phyloP scores from a whole-genome alignment of 192 early-diverging fungal species.

The Entomortierella parvispora region DNA sequence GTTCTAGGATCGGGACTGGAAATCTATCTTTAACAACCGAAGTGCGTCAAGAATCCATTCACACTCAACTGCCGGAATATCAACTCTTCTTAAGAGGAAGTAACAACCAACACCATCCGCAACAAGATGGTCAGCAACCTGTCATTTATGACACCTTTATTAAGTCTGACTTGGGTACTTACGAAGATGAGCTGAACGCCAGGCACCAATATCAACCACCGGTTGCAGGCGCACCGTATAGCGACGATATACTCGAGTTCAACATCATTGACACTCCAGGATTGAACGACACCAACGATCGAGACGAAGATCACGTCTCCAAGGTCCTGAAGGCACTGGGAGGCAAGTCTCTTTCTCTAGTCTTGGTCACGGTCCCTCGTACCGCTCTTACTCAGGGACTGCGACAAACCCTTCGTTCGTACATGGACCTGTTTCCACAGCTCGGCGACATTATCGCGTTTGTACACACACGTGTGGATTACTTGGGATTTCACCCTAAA shows the following conservation, averaged over 20 bases:
- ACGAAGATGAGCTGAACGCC: conserved; percentile 1
- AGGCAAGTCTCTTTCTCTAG: conserved; percentile 5
- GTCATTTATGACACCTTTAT: conserved; percentile 5
- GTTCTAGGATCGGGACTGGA: conserved; percentile 1
- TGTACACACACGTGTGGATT: too few relatives aligned
- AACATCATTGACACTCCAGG: conserved; percentile 27
- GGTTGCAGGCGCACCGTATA: not conserved
- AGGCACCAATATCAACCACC: not conserved
- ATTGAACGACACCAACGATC: conserved; percentile 14
- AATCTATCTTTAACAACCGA: not conserved
- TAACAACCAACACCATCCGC: not conserved
- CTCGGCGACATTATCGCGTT: too few relatives aligned
- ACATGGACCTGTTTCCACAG: too few relatives aligned
- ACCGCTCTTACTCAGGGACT: too few relatives aligned
- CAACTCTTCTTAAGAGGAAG: not conserved
- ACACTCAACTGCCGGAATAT: conserved; percentile 7
- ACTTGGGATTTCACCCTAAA: too few relatives aligned
- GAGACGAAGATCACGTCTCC: conserved; percentile 10
- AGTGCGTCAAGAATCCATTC: not conserved
- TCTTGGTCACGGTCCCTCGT: too few relatives aligned
- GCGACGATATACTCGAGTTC: not conserved
- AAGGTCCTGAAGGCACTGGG: conserved; percentile 3
- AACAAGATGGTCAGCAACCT: not conserved
- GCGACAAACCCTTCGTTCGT: too few relatives aligned
- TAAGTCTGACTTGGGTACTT: not conserved